These are phyloP conservation scores for Melaleuca quinquenervia DNA, from an alignment of 345 rosid species.

Conservation along the genomic window DNA sequence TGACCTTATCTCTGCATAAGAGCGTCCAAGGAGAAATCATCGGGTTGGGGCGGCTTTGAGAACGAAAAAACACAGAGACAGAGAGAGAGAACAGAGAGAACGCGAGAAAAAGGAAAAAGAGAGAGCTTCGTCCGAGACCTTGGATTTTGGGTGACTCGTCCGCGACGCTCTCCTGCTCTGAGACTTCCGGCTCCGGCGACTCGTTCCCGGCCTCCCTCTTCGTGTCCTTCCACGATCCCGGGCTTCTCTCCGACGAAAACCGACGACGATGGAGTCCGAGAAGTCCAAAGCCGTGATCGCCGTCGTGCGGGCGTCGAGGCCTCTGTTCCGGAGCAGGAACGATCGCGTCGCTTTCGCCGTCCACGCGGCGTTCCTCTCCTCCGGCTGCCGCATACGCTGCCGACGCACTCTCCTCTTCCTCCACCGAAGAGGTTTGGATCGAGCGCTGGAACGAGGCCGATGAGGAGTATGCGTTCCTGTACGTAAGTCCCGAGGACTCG, in stretches of 20 bases:
- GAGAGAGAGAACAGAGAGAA: too few relatives aligned
- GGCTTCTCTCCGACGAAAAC: not conserved
- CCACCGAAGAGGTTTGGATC: constrained; percentile 64
- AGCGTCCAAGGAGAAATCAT: too few relatives aligned
- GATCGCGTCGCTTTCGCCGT: constrained; percentile 71
- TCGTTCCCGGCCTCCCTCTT: too few relatives aligned
- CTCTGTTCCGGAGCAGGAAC: constrained; percentile 42
- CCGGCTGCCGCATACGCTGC: constrained; percentile 58
- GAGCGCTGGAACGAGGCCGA: constrained; percentile 68
- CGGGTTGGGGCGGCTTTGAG: too few relatives aligned
- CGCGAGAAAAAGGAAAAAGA: too few relatives aligned
- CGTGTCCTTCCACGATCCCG: too few relatives aligned
- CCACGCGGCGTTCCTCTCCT: constrained; percentile 63
- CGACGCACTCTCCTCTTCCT: constrained; percentile 41
- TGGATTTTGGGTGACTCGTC: too few relatives aligned
- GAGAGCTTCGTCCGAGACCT: too few relatives aligned
- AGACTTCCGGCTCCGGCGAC: too few relatives aligned
- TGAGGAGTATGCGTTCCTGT: constrained; percentile 65
- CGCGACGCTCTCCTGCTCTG: too few relatives aligned
- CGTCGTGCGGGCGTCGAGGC: constrained; percentile 59
- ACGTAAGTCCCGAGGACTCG: constrained; percentile 33
- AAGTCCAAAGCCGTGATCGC: constrained; percentile 54
- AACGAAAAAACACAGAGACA: too few relatives aligned
- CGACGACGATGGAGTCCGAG: constrained; percentile 1
- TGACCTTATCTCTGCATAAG: too few relatives aligned